Base-by-base conservation (phyloP, 352 stramenopile genomes). In the Phytophthora colocasiae region DNA sequence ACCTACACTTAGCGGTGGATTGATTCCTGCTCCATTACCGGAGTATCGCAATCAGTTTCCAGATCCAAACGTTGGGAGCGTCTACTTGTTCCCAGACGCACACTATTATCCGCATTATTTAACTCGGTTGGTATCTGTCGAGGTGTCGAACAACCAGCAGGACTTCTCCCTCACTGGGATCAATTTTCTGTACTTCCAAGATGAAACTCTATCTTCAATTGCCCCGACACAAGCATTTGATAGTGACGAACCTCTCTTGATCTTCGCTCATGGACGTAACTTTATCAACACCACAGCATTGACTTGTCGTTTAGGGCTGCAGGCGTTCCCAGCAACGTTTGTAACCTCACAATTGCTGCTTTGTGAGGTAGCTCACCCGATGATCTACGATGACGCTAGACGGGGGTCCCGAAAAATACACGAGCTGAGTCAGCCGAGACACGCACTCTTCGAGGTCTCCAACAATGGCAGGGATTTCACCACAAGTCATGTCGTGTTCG, bases 401-500 rank as follows among this genome's bases (percentile, higher is more conserved):
- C 59, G 57, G 5, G 41, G 26, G n/a, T 56, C 46, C 0, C 31
- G 45, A 41, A 70, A 70, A 47, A 52, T 66, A 17, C 56, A 73
- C 24, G 57, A 69, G 17, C 17, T 66, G 19, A 40, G 40, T 9
- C 54, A 81, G 36, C 73, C 71, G 1, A 69, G 59, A 27, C 73
- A 76, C 45, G 70, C 90, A 4, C 85, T 96, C 17, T 82, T 99
- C 32, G 85, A 97, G 60, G 73, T 99, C 15, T 97, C 96, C 10
- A 98, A 98, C 76, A 99, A 99, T 75, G 95, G 89, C 24, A 70
- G 87, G n/a, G 97, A 98, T 66, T 98, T 96, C 61, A 97, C 93
- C 14, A 88, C 67, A 10, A 92, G 90, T 40, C 77, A 89, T 55
- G 31, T 79, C 6, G 71, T 66, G 57, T 83, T 98, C 73, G 74